These are phyloP conservation scores for Eucalyptus melliodora DNA, from an alignment of 345 rosid genomes.

Conservation along the genomic window DNA sequence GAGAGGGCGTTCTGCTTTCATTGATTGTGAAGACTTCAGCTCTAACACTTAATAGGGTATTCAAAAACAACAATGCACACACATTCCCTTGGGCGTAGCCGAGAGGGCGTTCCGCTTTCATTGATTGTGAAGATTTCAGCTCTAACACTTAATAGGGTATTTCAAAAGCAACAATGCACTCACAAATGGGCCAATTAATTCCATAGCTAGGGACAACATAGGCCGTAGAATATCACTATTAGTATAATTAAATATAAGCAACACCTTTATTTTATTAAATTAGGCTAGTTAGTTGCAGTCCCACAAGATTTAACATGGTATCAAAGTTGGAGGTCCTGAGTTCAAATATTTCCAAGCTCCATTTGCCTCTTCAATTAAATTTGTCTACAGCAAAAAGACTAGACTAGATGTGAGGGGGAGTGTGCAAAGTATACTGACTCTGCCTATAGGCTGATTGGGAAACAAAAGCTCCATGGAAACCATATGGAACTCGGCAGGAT, in stretches of 20 bases:
- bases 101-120: not conserved
- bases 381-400: too few relatives aligned
- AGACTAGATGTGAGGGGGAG: too few relatives aligned
- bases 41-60: not conserved
- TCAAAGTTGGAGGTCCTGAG: too few relatives aligned
- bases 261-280: too few relatives aligned
- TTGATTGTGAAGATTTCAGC: not conserved
- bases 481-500: conserved; percentile 28
- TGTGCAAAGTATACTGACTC: not conserved
- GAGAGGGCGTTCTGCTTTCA: not conserved
- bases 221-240: not conserved
- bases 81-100: not conserved
- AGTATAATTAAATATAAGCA: too few relatives aligned
- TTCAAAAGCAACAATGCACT: not conserved
- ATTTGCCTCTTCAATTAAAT: too few relatives aligned
- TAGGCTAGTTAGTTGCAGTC: too few relatives aligned
- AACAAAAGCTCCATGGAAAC: conserved; percentile 27
- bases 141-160: not conserved
- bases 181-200: not conserved
- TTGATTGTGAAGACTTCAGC: not conserved
- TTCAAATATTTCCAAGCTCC: too few relatives aligned
- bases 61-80: too few relatives aligned
- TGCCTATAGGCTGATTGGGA: not conserved
- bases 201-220: not conserved
- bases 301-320: too few relatives aligned